Conservation (phyloP, 2,329 filamentous ascomycete genomes). For the Akanthomyces uredinophilus region DNA sequence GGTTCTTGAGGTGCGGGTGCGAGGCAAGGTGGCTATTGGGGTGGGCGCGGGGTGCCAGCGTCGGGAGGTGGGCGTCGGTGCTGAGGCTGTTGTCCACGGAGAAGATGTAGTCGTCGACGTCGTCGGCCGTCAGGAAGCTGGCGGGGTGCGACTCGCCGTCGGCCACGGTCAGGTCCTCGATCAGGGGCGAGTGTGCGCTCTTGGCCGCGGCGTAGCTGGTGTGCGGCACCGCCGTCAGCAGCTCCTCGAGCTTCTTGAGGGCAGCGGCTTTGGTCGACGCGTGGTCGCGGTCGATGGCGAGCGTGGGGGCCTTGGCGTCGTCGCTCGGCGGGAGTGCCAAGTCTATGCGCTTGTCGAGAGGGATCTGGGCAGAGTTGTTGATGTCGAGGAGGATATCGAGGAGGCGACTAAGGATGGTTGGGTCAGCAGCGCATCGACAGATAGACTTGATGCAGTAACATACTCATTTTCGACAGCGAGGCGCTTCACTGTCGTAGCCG, state of each 20-base stretch:
- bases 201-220: constrained; percentile 48
- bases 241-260: constrained; percentile 44
- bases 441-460: constrained; percentile 23
- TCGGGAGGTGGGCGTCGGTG: constrained; percentile 37
- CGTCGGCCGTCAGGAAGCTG: constrained; percentile 62
- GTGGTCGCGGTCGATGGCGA: constrained; percentile 29
- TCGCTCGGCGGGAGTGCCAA: constrained; percentile 48
- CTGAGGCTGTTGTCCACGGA: constrained; percentile 53
- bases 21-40: constrained; percentile 31
- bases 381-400: constrained; percentile 85
- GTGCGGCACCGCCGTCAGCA: constrained; percentile 50
- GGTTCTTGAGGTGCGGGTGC: constrained; percentile 56
- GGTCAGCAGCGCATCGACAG: constrained; percentile 17
- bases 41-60: constrained; percentile 47
- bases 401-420: constrained; percentile 58
- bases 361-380: constrained; percentile 77
- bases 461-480: constrained; percentile 92
- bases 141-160: constrained; percentile 53
- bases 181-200: constrained; percentile 56
- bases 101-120: constrained; percentile 69
- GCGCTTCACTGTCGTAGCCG: constrained; percentile 73
- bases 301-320: constrained; percentile 30
- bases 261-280: constrained; percentile 37
- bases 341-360: constrained; percentile 68
- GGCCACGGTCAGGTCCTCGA: constrained; percentile 44